Conservation (phyloP, 2,329 filamentous ascomycete genomes). For the Pseudovirgaria hyperparasitica region DNA sequence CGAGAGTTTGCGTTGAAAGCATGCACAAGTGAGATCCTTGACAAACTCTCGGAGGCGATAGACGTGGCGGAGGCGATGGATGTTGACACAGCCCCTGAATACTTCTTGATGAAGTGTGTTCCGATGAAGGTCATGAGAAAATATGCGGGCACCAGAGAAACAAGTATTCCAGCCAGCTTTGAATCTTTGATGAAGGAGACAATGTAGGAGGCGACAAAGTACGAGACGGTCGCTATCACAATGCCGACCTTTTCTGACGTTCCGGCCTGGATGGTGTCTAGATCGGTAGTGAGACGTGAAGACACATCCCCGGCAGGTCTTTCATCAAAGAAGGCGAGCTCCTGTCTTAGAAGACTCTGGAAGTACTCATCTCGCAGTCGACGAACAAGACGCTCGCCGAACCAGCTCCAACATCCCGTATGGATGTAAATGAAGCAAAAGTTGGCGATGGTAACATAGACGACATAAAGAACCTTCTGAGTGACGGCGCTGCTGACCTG, state of each 20-base stretch:
- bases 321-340: slow-evolving; percentile 51
- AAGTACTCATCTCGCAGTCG: slow-evolving; percentile 51
- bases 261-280: slow-evolving; percentile 53
- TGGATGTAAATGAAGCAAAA: slow-evolving; percentile 54
- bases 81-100: slow-evolving; percentile 36
- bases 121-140: slow-evolving; percentile 45
- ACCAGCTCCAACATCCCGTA: slow-evolving; percentile 50
- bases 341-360: slow-evolving; percentile 44
- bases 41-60: slow-evolving; percentile 49
- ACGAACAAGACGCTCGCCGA: slow-evolving; percentile 50
- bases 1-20: slow-evolving; percentile 48
- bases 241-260: slow-evolving; percentile 61
- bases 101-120: slow-evolving; percentile 42
- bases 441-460: slow-evolving; percentile 51
- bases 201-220: slow-evolving; percentile 54
- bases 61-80: slow-evolving; percentile 46
- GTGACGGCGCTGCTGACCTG: slow-evolving; percentile 35
- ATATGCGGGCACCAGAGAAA: slow-evolving; percentile 51
- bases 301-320: slow-evolving; percentile 51
- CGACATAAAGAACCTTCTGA: slow-evolving; percentile 45
- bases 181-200: slow-evolving; percentile 55
- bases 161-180: slow-evolving; percentile 49
- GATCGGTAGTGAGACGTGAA: slow-evolving; percentile 51
- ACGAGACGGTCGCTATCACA: slow-evolving; percentile 47
- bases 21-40: slow-evolving; percentile 48